Evolutionary conservation across 116 monocot species (phyloP), one percentile per base, ranked within the genome.

Genomic region (Trichopus zeylanicus): DNA sequence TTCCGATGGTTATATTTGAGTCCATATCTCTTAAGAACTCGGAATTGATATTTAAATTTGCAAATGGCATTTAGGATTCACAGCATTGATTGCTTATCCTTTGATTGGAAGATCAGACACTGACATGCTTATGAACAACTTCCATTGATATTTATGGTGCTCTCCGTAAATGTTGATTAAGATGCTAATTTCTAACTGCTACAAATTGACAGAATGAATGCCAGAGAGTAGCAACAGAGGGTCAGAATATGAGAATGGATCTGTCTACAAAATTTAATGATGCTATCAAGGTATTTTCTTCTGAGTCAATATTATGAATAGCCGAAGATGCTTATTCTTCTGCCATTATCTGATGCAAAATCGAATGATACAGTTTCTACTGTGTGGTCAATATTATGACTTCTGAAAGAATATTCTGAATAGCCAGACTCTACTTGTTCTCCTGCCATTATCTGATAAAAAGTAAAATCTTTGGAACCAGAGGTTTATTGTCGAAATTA

Each of bases 201-300:
- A 26, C 51, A 29, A 19, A 51, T 59, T n/a, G n/a, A 13, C 80
- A 94, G 94, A 89, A 83, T 49, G 94, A 94, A 72, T 94, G 83
- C 34, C 80, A 85, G 57, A 82, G 86, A 67, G 86, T 94, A 28
- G 86, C 89, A 54, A 72, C 78, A 39, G 94, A 89, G 69, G 94
- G 89, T 29, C 94, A 94, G 39, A 89, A 76, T 65, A 78, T 94
- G 77, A 83, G 89, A 76, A 47, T 69, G 32, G 94, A 94, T 28
- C 69, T 94, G 64, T 94, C 94, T 65, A 80, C 64, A 26, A 89
- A 80, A 68, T 94, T 94, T 55, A 89, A 76, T 67, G 82, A 94
- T 78, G 83, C 89, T 65, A 89, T 94, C 53, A 86, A 89, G 86
- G 94, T 86, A 61, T 29, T 29, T 64, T 42, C n/a, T 42, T 42